These are phyloP conservation scores for Carpinus fangiana DNA, from an alignment of 306 rosid species.

Conservation along the genomic window DNA sequence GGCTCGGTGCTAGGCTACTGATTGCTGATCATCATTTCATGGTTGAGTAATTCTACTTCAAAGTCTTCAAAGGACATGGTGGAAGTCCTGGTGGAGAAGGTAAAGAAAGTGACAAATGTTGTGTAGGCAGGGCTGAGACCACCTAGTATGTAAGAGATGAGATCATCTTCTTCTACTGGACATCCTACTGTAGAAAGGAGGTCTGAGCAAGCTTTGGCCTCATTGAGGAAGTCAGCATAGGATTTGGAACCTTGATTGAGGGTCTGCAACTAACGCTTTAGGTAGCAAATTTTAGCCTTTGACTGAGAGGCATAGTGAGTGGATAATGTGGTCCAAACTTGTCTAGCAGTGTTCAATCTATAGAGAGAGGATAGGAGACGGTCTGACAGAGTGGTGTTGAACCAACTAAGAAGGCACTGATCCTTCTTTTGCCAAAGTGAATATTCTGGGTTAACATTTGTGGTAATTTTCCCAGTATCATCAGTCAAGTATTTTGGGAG, in stretches of 20 bases:
- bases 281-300: neutral
- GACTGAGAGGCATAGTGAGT: neutral
- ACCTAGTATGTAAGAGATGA: neutral
- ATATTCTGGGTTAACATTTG: too few relatives aligned
- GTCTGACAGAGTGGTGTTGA: neutral
- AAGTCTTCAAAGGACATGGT: neutral
- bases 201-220: too few relatives aligned
- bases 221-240: neutral
- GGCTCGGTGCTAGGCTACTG: neutral
- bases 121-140: neutral
- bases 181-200: neutral
- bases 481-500: too few relatives aligned
- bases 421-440: neutral
- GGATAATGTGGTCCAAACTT: neutral
- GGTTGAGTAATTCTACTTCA: neutral
- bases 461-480: too few relatives aligned
- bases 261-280: neutral
- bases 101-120: too few relatives aligned
- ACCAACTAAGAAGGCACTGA: neutral
- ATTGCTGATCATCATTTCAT: neutral
- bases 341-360: neutral
- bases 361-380: neutral
- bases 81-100: too few relatives aligned
- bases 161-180: neutral
- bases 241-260: neutral